These are phyloP conservation scores for Cytospora paraplurivora DNA, from an alignment of 2,329 filamentous ascomycete species.

Conservation along the genomic window DNA sequence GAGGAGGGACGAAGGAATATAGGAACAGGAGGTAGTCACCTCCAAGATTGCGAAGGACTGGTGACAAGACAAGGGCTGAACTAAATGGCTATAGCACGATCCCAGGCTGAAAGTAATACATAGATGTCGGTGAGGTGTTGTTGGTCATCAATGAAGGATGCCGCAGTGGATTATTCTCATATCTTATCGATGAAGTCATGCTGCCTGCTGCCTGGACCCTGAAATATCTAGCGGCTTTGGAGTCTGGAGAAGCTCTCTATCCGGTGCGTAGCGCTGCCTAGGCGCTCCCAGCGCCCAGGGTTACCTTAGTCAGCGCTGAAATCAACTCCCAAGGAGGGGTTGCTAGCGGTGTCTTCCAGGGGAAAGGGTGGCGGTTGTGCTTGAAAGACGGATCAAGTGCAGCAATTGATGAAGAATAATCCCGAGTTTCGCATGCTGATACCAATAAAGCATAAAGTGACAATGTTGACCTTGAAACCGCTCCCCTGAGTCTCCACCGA, in stretches of 20 bases:
- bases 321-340: too few species aligned
- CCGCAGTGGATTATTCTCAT: slow-evolving; percentile 4
- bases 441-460: too few species aligned
- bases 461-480: not conserved
- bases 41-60: not conserved
- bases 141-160: too few species aligned
- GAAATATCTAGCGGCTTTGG: not conserved
- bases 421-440: too few species aligned
- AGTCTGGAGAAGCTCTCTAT: not conserved
- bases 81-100: not conserved
- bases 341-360: too few species aligned
- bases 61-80: too few species aligned
- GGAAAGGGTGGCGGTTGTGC: too few species aligned
- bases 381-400: too few species aligned
- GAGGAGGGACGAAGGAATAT: not conserved
- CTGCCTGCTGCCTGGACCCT: not conserved
- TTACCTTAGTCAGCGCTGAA: slow-evolving; percentile 10
- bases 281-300: not conserved
- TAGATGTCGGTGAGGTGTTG: too few species aligned
- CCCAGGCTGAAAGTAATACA: not conserved
- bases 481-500: not conserved
- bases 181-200: slow-evolving; percentile 14
- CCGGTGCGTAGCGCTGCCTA: not conserved
- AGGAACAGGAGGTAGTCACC: not conserved
- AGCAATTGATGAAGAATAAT: too few species aligned